Percentiles rank a stretch among this genome's conserved stretches.
Evolutionary conservation across 116 monocot species (phyloP).

Genomic region (Iris pallida): DNA sequence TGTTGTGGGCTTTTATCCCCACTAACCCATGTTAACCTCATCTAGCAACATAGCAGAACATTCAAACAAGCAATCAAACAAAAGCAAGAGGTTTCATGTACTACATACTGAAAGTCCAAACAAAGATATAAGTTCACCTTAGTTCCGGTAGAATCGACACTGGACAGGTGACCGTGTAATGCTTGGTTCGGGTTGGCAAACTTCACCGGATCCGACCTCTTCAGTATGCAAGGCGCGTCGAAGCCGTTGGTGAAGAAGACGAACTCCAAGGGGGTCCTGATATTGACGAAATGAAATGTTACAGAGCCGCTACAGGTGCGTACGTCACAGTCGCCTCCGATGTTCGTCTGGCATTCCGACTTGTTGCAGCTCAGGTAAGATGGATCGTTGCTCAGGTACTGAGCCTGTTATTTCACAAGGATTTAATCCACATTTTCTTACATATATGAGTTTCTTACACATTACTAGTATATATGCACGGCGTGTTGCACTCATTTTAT

Average conservation of each 20-base stretch:
- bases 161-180: slow-evolving; percentile 52
- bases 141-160: slow-evolving; percentile 47
- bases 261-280: slow-evolving; percentile 64
- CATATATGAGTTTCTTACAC: no score
- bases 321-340: slow-evolving; percentile 16
- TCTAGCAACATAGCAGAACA: slow-evolving; percentile 19
- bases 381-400: slow-evolving; percentile 51
- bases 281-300: slow-evolving; percentile 57
- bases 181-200: slow-evolving; percentile 51
- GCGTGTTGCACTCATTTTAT: no score
- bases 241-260: slow-evolving; percentile 62
- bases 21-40: slow-evolving; percentile 81
- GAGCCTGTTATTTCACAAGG: slow-evolving; percentile 39
- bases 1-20: slow-evolving; percentile 45
- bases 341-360: slow-evolving; percentile 23
- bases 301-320: slow-evolving; percentile 44
- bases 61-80: not conserved
- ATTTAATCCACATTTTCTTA: no score
- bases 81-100: no score
- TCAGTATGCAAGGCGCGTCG: slow-evolving; percentile 34
- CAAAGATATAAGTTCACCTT: no score
- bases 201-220: slow-evolving; percentile 25
- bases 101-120: no score
- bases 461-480: no score
- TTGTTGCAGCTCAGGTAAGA: slow-evolving; percentile 45